Conservation (phyloP, 352 stramenopile genomes). For the Globisporangium spinosum region DNA sequence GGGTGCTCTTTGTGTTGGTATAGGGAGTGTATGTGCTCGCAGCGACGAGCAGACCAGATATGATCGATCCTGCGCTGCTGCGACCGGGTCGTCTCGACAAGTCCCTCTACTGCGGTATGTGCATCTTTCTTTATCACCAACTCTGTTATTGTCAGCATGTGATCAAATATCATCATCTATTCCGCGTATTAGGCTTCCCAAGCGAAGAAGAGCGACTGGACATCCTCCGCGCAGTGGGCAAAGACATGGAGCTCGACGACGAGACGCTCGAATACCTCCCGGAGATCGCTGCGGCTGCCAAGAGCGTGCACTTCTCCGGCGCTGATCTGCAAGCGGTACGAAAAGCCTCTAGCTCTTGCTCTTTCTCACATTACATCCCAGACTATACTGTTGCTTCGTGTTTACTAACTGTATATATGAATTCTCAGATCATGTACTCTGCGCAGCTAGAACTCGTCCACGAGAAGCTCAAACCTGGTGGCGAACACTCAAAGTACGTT, state of each 20-base stretch:
- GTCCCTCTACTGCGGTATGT: slow-evolving; percentile 87
- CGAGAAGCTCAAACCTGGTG: slow-evolving; percentile 80
- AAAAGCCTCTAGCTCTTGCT: not conserved
- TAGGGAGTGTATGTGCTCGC: slow-evolving; percentile 93
- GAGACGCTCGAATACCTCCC: slow-evolving; percentile 70
- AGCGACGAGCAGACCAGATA: slow-evolving; percentile 95
- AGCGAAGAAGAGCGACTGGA: slow-evolving; percentile 71
- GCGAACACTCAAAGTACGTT: slow-evolving; percentile 45
- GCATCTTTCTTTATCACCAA: not conserved
- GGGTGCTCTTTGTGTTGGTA: slow-evolving; percentile 8
- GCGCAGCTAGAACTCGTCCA: slow-evolving; percentile 93
- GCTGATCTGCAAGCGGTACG: slow-evolving; percentile 91
- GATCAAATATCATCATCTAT: not conserved
- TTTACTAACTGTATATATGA: not conserved
- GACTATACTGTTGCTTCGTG: not conserved
- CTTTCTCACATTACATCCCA: not conserved
- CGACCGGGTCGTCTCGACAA: slow-evolving; percentile 94
- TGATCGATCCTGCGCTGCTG: slow-evolving; percentile 95
- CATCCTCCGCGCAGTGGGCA: slow-evolving; percentile 71
- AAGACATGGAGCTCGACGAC: slow-evolving; percentile 71
- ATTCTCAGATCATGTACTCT: slow-evolving; percentile 86
- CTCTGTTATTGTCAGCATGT: not conserved
- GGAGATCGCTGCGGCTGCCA: slow-evolving; percentile 60
- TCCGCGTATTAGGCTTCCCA: slow-evolving; percentile 58
- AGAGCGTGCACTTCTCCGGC: slow-evolving; percentile 85